Base-by-base conservation (phyloP, 2,329 filamentous ascomycete genomes). In the Sporothrix mexicana region DNA sequence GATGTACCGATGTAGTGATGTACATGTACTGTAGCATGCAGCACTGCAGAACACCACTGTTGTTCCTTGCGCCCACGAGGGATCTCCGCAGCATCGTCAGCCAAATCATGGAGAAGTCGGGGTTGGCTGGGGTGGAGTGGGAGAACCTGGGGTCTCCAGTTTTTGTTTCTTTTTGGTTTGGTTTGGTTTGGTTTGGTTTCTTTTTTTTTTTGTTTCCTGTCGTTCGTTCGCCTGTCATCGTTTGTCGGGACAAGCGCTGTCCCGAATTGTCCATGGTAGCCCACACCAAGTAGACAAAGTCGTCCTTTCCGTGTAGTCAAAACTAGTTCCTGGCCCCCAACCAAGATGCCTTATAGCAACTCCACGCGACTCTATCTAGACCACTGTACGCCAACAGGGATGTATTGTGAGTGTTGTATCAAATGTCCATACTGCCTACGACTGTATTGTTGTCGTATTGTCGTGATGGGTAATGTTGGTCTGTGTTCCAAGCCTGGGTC, bases 31-130 rank as follows among this genome's bases (percentile, higher is more conserved):
- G 15, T 9, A 17, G 13, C 25, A 62, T 43, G 13, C 30, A 62
- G 30, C n/a, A 62, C 30, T 36, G 30, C 30, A 36, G 30, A 36
- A 36, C 7, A 36, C 30, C 30, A 36, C 30, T 36, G 30, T 36
- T 36, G 30, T 36, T 30, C 51, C 57, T 20, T 61, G 30, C n/a
- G 55, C 30, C 30, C 57, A 61, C 57, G 30, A 61, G 30, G 30
- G 57, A 61, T 61, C 57, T 61, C 57, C 6, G 57, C 13, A 41
- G 6, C 13, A 17, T 25, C 51, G 9, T 36, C 25, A 30, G 15
- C 25, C 13, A 36, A 61, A 61, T 41, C 57, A n/a, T 61, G 30
- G 57, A n/a, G 57, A 61, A 61, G 57, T 61, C 57, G 57, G 57
- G 57, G 57, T 57, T 53, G 51, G 17, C 51, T n/a, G 51, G 51